A percentile compares a stretch with the other conserved stretches of the same genome.
phyloP scores from a whole-genome alignment of 176 grass and related monocot genomes.

The Oryza brachyantha region DNA sequence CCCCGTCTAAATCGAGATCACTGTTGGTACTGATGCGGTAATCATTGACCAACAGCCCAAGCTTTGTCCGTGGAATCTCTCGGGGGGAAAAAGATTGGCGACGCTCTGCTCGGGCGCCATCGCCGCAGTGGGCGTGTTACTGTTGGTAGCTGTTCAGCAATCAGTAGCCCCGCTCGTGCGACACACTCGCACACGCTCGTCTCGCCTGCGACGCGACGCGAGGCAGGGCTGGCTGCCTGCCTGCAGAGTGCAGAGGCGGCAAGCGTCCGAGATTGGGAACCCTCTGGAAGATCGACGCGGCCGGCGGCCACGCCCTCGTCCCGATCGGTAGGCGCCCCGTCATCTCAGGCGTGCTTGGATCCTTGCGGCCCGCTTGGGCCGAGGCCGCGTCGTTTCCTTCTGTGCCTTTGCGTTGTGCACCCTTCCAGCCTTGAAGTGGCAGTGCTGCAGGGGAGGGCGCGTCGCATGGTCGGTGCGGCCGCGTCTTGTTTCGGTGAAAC shows the following conservation, averaged over 20 bases:
- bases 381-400: no score
- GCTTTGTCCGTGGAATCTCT: background rate
- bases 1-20: background rate
- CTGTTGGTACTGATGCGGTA: background rate
- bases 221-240: no score
- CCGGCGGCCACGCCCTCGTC: background rate
- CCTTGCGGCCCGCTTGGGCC: no score
- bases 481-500: no score
- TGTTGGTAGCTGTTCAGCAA: background rate
- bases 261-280: background rate
- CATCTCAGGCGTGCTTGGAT: conserved; percentile 10
- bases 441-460: no score
- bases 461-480: no score
- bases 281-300: background rate
- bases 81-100: background rate
- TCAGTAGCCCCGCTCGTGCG: background rate
- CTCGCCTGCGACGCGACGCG: background rate
- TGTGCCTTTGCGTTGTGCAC: no score
- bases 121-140: no score
- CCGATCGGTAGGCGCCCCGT: conserved; percentile 23
- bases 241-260: no score
- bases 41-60: background rate
- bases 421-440: no score
- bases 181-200: conserved; percentile 9
- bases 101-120: no score